Evolutionary conservation across 176 grass and related monocot species (phyloP).

Genomic region (Bolboschoenus planiculmis): DNA sequence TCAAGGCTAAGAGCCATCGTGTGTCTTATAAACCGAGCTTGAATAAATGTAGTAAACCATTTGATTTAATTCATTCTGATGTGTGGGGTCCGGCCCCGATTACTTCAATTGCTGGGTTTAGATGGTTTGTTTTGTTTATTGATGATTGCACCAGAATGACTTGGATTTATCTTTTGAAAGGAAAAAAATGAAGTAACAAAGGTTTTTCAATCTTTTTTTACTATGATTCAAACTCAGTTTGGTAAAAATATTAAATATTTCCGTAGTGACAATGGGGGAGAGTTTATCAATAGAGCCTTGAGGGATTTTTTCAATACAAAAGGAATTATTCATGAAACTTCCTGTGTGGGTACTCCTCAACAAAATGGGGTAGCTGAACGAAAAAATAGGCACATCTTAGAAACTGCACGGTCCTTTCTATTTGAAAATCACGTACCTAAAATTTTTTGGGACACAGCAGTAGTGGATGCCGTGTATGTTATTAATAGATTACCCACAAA

Average conservation of each 20-base stretch:
- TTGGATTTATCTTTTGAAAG: background rate
- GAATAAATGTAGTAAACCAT: no score
- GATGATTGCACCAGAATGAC: background rate
- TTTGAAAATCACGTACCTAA: background rate
- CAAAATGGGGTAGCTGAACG: constrained; percentile 7
- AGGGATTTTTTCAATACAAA: background rate
- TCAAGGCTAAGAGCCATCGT: no score
- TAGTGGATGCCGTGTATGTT: background rate
- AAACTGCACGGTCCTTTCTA: background rate
- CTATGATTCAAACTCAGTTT: background rate
- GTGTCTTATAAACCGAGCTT: no score
- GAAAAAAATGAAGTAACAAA: background rate
- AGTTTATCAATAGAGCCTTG: background rate
- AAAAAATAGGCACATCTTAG: background rate
- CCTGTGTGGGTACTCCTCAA: background rate
- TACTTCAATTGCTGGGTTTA: background rate
- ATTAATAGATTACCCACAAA: background rate
- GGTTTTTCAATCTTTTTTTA: background rate
- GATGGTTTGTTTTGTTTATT: background rate
- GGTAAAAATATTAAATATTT: background rate
- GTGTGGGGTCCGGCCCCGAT: background rate
- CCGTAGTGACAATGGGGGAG: background rate
- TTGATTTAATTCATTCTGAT: background rate
- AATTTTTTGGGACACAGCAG: background rate
- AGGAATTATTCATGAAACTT: background rate